Evolutionary conservation across 495 filamentous ascomycete species (phyloP).

Genomic region (Haplographium delicatum): DNA sequence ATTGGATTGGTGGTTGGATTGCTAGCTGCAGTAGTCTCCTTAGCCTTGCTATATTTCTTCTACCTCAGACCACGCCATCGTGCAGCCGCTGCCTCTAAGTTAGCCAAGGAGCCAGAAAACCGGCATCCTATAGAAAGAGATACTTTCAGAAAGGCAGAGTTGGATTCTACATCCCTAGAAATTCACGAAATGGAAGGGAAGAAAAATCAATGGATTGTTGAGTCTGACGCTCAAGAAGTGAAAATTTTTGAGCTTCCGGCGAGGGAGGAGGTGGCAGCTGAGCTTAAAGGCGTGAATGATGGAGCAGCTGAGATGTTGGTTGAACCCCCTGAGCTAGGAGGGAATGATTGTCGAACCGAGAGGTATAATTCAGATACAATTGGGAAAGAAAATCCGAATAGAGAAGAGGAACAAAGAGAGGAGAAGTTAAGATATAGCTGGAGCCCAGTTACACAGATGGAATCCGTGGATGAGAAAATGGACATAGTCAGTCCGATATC

Average conservation of each 20-base stretch:
- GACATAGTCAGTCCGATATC: no score
- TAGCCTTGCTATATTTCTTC: conserved; percentile 1
- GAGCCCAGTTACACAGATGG: no score
- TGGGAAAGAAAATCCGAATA: no score
- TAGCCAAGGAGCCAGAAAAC: background rate
- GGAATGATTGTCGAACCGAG: background rate
- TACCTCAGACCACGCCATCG: conserved; percentile 5
- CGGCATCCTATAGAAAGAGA: background rate
- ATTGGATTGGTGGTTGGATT: background rate
- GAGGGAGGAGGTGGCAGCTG: background rate
- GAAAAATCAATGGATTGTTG: background rate
- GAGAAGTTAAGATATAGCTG: no score
- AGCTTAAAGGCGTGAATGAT: conserved; percentile 1
- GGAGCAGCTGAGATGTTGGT: background rate
- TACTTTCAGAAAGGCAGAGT: background rate
- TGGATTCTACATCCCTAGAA: background rate
- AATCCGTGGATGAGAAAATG: no score
- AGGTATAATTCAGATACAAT: background rate
- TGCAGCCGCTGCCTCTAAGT: no score
- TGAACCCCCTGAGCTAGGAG: background rate
- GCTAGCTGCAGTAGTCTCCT: background rate
- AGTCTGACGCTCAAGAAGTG: background rate
- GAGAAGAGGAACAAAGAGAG: no score
- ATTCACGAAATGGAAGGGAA: background rate
- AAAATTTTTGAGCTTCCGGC: background rate